These are phyloP conservation scores for Xylaria hypoxylon DNA, from an alignment of 2,329 filamentous ascomycete genomes.

Conservation along the genomic window DNA sequence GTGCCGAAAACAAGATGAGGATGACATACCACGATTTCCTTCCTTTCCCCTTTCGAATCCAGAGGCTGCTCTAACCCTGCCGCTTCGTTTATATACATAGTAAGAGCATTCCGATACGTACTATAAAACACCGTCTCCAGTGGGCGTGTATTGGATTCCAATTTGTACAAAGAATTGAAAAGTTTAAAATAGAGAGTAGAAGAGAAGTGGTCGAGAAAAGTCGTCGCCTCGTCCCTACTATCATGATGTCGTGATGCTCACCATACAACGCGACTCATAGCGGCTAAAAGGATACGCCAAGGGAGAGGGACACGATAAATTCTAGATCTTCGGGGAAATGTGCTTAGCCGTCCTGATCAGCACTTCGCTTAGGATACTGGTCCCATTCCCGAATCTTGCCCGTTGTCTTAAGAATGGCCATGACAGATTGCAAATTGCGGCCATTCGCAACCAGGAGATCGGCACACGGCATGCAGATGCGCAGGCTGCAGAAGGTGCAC, in stretches of 20 bases:
- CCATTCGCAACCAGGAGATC: slow-evolving; percentile 56
- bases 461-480: slow-evolving; percentile 63
- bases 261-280: neutral
- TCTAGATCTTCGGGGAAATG: neutral
- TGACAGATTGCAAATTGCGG: slow-evolving; percentile 58
- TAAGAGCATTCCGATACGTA: slow-evolving; percentile 1
- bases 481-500: slow-evolving; percentile 64
- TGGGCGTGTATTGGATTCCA: slow-evolving; percentile 6
- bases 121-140: slow-evolving; percentile 20
- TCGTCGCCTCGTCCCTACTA: neutral
- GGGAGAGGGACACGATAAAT: neutral
- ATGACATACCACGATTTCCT: neutral
- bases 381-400: slow-evolving; percentile 34
- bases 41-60: slow-evolving; percentile 6
- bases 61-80: slow-evolving; percentile 1
- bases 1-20: neutral
- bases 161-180: slow-evolving; percentile 36
- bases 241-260: neutral
- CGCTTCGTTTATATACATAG: slow-evolving; percentile 25
- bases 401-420: slow-evolving; percentile 51
- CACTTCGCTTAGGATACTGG: slow-evolving; percentile 21
- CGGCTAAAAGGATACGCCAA: neutral
- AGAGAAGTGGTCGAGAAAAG: neutral
- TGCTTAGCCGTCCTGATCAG: slow-evolving; percentile 3
- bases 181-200: slow-evolving; percentile 4